Evolutionary conservation across 768 basidiomycete species (phyloP).

Genomic region (Scleroderma citrinum): DNA sequence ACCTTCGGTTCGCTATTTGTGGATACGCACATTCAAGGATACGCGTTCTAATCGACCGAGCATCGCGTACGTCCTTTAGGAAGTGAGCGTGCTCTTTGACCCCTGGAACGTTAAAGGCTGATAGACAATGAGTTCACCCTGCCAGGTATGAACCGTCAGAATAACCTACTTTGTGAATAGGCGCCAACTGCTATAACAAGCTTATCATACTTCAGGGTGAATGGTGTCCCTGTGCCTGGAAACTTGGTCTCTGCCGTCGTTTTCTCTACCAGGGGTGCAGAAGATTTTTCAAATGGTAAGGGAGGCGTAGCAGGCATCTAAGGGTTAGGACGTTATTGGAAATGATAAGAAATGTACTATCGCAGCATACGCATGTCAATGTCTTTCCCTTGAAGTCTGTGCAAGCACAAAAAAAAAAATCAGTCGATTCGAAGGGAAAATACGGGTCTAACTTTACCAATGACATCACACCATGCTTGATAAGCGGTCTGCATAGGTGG

Average conservation of each 20-base stretch:
- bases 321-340: neutral
- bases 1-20: neutral
- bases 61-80: slow-evolving; percentile 74
- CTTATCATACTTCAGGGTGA: slow-evolving; percentile 68
- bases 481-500: slow-evolving; percentile 42
- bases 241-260: slow-evolving; percentile 15
- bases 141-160: slow-evolving; percentile 1
- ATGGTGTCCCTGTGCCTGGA: slow-evolving; percentile 32
- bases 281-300: slow-evolving; percentile 24
- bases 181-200: slow-evolving; percentile 82
- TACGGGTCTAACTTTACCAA: slow-evolving; percentile 36
- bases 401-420: slow-evolving; percentile 3
- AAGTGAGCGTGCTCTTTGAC: slow-evolving; percentile 81
- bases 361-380: slow-evolving; percentile 50
- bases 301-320: slow-evolving; percentile 62
- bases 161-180: slow-evolving; percentile 67
- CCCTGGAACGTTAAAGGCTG: slow-evolving; percentile 66
- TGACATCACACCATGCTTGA: slow-evolving; percentile 73
- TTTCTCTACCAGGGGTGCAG: slow-evolving; percentile 7
- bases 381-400: slow-evolving; percentile 57
- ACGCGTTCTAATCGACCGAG: slow-evolving; percentile 61
- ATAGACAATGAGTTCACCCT: neutral
- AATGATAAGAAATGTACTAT: neutral
- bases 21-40: slow-evolving; percentile 60
- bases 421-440: slow-evolving; percentile 1